A percentile compares a stretch with the other conserved stretches of the same genome.
These are phyloP conservation scores for Leccinum uliginosum DNA, from an alignment of 768 basidiomycete species.

Conservation along the genomic window DNA sequence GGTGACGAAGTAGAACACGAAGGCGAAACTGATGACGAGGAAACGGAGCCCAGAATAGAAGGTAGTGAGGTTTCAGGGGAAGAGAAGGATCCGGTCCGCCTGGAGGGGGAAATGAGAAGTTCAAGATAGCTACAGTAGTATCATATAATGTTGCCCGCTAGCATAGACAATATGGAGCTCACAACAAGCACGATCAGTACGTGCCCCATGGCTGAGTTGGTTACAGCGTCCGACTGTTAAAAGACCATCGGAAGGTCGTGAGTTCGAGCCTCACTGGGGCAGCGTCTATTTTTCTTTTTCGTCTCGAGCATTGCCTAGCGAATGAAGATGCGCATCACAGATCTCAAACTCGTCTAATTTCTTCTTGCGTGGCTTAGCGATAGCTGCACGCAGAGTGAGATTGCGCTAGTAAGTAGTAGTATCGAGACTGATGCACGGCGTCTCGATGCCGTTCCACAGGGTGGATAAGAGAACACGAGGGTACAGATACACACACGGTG, in stretches of 20 bases:
- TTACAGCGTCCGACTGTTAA: conserved; percentile 49
- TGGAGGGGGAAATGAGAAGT: background rate
- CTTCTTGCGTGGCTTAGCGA: background rate
- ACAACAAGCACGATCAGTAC: background rate
- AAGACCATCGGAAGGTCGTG: conserved; percentile 44
- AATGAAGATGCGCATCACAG: background rate
- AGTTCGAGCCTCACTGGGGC: conserved; percentile 53
- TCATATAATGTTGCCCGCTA: no score
- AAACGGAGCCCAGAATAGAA: background rate
- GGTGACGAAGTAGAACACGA: background rate
- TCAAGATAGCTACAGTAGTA: background rate
- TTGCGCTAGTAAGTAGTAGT: conserved; percentile 2
- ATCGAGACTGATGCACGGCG: conserved; percentile 5
- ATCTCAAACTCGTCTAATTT: no score
- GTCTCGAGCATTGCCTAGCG: background rate
- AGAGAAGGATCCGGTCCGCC: background rate
- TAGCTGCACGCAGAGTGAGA: background rate
- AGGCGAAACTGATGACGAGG: background rate
- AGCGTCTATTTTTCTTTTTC: conserved; percentile 19
- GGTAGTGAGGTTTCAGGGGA: background rate
- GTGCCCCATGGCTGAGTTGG: conserved; percentile 52
- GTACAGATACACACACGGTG: conserved; percentile 9
- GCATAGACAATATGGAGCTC: background rate
- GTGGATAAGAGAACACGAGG: conserved; percentile 7
- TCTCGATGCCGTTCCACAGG: background rate